Conservation (phyloP, 2,329 filamentous ascomycete genomes). For the Didymella arachidicola region DNA sequence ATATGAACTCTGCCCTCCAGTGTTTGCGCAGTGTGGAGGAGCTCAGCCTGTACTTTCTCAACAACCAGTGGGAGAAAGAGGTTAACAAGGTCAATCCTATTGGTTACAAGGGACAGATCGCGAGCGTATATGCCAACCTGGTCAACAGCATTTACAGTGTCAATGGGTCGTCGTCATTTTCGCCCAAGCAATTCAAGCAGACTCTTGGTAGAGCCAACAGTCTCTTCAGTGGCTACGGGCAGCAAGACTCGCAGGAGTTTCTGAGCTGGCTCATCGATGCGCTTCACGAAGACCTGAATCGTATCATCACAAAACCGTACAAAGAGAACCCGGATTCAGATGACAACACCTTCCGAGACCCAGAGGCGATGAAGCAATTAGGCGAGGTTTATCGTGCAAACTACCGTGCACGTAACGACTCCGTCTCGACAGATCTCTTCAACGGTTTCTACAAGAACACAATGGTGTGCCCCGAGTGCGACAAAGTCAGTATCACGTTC, state of each 20-base stretch:
- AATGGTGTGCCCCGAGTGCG: constrained; percentile 86
- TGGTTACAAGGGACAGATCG: constrained; percentile 84
- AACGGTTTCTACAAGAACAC: constrained; percentile 99
- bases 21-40: constrained; percentile 94
- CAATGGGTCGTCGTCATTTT: constrained; percentile 70
- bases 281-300: constrained; percentile 92
- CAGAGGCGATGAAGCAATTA: constrained; percentile 79
- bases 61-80: constrained; percentile 72
- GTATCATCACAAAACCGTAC: constrained; percentile 94
- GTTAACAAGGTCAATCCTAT: constrained; percentile 87
- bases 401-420: constrained; percentile 90
- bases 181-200: constrained; percentile 82
- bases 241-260: constrained; percentile 98
- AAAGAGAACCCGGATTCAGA: constrained; percentile 98
- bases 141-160: constrained; percentile 81
- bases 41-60: constrained; percentile 87
- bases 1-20: constrained; percentile 98
- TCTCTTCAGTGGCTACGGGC: constrained; percentile 90
- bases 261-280: constrained; percentile 93
- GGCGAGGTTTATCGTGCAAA: constrained; percentile 91
- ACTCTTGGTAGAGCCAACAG: constrained; percentile 82
- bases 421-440: constrained; percentile 93
- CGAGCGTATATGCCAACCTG: constrained; percentile 80
- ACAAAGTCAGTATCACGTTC: constrained; percentile 98
- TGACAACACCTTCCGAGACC: constrained; percentile 90